phyloP scores from a whole-genome alignment of 768 basidiomycete genomes.

The Suillus plorans region DNA sequence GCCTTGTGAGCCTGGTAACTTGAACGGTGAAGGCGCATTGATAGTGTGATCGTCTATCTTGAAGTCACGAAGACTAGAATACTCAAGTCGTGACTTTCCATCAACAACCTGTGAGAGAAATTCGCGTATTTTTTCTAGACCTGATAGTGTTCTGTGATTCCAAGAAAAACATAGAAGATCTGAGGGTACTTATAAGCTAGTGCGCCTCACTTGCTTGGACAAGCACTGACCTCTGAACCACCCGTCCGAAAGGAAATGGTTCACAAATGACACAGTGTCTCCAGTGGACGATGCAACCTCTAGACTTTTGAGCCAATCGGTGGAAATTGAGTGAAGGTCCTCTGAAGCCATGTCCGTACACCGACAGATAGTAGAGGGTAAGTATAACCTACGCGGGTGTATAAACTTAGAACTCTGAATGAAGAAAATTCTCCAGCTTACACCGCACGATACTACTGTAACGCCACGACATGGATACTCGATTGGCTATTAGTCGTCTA shows the following conservation, averaged over 20 bases:
- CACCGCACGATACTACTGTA: neutral
- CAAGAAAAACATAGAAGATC: slow-evolving; percentile 1
- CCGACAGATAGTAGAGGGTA: neutral
- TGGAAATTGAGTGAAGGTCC: neutral
- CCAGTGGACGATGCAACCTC: neutral
- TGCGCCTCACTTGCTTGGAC: neutral
- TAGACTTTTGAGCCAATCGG: neutral
- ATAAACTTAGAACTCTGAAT: neutral
- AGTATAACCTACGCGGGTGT: neutral
- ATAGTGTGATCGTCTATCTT: neutral
- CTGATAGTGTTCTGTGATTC: neutral
- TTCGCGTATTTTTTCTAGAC: neutral
- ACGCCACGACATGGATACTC: neutral
- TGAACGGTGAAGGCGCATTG: neutral
- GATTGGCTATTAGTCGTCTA: neutral
- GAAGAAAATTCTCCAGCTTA: neutral
- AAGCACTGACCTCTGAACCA: slow-evolving; percentile 2
- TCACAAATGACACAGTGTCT: neutral
- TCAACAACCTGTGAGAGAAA: neutral
- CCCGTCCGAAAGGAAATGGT: neutral
- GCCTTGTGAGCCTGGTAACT: neutral
- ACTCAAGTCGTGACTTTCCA: neutral
- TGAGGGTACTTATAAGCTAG: neutral
- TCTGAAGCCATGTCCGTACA: neutral
- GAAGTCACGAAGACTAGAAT: neutral